These are phyloP conservation scores for Grosmannia penicillata DNA, from an alignment of 2,329 filamentous ascomycete species.

Conservation along the genomic window DNA sequence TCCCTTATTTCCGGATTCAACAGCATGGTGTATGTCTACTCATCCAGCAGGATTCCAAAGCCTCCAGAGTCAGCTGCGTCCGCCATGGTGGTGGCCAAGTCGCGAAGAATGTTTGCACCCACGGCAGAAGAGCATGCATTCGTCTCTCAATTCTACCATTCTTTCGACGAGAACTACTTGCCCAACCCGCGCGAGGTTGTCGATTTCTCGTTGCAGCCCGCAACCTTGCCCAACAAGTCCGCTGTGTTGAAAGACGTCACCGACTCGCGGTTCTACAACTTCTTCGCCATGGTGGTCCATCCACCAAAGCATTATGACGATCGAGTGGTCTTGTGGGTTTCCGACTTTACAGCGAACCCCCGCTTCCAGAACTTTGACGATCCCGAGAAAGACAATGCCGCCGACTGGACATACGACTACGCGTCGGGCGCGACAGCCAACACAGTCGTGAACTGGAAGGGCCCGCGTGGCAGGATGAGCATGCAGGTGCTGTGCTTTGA, in stretches of 20 bases:
- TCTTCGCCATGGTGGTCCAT: constrained; percentile 56
- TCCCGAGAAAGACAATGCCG: constrained; percentile 16
- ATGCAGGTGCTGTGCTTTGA: constrained; percentile 60
- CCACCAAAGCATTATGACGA: constrained; percentile 27
- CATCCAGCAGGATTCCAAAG: too few species aligned
- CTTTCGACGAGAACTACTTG: constrained; percentile 24
- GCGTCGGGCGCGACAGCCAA: constrained; percentile 5
- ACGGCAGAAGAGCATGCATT: too few species aligned
- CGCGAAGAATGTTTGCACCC: too few species aligned
- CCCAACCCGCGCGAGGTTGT: constrained; percentile 24
- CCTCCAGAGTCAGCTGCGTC: too few species aligned
- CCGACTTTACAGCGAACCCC: constrained; percentile 67
- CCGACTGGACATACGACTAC: constrained; percentile 31
- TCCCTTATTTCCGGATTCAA: too few species aligned
- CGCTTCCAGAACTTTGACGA: constrained; percentile 39
- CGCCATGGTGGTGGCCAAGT: too few species aligned
- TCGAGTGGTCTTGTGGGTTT: constrained; percentile 53
- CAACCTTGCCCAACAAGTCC: constrained; percentile 41
- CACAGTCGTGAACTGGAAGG: constrained; percentile 39
- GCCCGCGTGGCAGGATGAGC: constrained; percentile 58
- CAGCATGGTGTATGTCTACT: too few species aligned
- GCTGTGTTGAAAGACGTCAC: constrained; percentile 48
- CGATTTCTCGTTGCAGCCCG: constrained; percentile 29
- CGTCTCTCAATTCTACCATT: too few species aligned
- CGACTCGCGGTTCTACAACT: constrained; percentile 44